Percentiles rank a stretch among this genome's conserved stretches.
Evolutionary conservation across 768 basidiomycete genomes (phyloP).

Genomic region (Lactarius indigo): DNA sequence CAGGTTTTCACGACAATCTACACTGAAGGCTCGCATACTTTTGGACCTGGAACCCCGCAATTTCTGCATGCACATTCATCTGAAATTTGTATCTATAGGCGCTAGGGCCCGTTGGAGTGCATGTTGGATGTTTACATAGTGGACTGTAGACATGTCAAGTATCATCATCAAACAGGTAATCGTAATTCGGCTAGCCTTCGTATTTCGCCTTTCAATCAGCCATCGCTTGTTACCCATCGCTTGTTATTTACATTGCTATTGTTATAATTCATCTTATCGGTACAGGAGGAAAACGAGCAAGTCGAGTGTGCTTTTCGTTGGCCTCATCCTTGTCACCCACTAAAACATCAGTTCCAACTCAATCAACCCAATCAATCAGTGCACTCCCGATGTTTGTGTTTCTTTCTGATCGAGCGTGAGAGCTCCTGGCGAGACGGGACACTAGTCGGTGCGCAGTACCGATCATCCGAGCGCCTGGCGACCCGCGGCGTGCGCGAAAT

Average conservation of each 20-base stretch:
- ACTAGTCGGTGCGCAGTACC: not conserved
- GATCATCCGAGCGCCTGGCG: not conserved
- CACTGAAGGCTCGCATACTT: not conserved
- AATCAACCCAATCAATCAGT: too few species aligned
- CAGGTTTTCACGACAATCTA: not conserved
- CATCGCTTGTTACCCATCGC: not conserved
- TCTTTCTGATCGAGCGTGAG: not conserved
- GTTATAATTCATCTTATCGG: not conserved
- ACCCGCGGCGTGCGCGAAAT: not conserved
- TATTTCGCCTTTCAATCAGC: not conserved
- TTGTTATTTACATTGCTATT: not conserved
- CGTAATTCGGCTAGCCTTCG: not conserved
- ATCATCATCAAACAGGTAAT: not conserved
- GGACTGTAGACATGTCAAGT: not conserved
- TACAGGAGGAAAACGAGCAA: not conserved
- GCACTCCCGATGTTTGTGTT: too few species aligned
- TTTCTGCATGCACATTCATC: not conserved
- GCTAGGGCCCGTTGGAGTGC: not conserved
- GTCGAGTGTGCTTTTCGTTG: not conserved
- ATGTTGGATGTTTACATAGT: not conserved
- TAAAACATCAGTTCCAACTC: too few species aligned
- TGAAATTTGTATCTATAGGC: conserved; percentile 3
- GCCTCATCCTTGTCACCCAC: too few species aligned
- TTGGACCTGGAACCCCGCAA: not conserved
- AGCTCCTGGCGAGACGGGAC: too few species aligned